Percentiles rank a stretch among this genome's conserved stretches.
These are phyloP conservation scores for Penicillium soppii DNA, from an alignment of 495 filamentous ascomycete genomes.

Conservation along the genomic window DNA sequence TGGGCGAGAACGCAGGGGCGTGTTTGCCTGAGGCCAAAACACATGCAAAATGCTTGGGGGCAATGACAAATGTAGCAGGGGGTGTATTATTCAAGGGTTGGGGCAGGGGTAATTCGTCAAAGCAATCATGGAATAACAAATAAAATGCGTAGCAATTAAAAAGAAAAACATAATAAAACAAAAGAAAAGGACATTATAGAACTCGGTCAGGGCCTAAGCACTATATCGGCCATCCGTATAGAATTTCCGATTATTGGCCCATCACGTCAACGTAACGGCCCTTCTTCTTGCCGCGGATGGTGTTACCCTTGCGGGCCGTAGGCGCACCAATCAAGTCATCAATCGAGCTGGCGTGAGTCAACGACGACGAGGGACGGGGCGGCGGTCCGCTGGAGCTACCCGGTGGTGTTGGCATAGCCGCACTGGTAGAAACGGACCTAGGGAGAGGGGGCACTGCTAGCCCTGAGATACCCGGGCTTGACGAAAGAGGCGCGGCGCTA, in stretches of 20 bases:
- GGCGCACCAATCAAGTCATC: slow-evolving; percentile 80
- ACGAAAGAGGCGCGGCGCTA: slow-evolving; percentile 34
- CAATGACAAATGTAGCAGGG: slow-evolving; percentile 21
- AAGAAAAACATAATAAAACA: slow-evolving; percentile 25
- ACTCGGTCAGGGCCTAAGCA: neutral
- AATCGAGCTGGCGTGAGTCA: slow-evolving; percentile 80
- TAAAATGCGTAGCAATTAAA: slow-evolving; percentile 16
- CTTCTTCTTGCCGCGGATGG: slow-evolving; percentile 74
- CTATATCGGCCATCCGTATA: neutral
- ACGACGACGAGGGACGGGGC: slow-evolving; percentile 59
- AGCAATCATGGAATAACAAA: slow-evolving; percentile 8
- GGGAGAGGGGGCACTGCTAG: slow-evolving; percentile 32
- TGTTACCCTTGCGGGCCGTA: slow-evolving; percentile 61
- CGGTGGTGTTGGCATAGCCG: slow-evolving; percentile 32
- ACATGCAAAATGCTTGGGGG: slow-evolving; percentile 30
- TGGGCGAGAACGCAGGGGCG: slow-evolving; percentile 23
- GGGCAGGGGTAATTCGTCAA: slow-evolving; percentile 8
- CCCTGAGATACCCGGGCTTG: slow-evolving; percentile 41
- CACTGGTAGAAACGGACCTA: slow-evolving; percentile 40
- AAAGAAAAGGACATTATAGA: slow-evolving; percentile 27
- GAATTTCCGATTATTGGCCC: slow-evolving; percentile 48
- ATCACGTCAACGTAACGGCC: slow-evolving; percentile 92
- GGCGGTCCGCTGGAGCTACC: slow-evolving; percentile 26
- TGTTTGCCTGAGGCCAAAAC: slow-evolving; percentile 10
- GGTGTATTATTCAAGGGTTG: slow-evolving; percentile 13